phyloP scores from a whole-genome alignment of 2,329 filamentous ascomycete species.

The Botrytis fabae region DNA sequence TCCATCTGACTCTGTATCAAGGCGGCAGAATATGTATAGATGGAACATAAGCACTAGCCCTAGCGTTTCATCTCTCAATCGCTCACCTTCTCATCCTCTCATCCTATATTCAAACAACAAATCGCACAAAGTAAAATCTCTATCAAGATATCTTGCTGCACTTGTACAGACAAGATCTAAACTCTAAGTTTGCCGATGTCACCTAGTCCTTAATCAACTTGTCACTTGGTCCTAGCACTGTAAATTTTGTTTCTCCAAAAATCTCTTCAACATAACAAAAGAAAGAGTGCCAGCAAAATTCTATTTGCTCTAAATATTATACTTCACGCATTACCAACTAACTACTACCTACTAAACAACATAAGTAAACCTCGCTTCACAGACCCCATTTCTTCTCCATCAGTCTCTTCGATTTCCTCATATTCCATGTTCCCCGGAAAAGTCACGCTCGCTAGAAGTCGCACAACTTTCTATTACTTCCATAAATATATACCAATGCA shows the following conservation, averaged over 20 bases:
- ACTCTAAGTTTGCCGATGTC: not conserved
- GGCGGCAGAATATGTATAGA: not conserved
- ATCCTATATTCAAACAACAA: not conserved
- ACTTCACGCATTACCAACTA: constrained; percentile 2
- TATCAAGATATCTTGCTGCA: not conserved
- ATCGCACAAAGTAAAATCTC: not conserved
- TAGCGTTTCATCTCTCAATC: not conserved
- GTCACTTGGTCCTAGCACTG: not conserved
- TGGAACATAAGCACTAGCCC: not conserved
- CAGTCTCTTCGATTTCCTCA: not conserved
- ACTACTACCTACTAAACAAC: not conserved
- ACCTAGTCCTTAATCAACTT: not conserved
- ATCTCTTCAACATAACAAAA: not conserved
- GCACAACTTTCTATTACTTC: not conserved
- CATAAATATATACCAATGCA: not conserved
- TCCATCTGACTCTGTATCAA: not conserved
- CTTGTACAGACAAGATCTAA: not conserved
- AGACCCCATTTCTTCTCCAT: not conserved
- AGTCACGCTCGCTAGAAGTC: not conserved
- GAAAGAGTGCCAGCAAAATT: not conserved
- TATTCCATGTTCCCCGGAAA: not conserved
- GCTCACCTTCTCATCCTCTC: not conserved
- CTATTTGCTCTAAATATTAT: not conserved
- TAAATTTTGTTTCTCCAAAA: not conserved
- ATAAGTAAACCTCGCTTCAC: not conserved